phyloP scores from a whole-genome alignment of 1,284 basidiomycete genomes.

The Heterobasidion irregulare region DNA sequence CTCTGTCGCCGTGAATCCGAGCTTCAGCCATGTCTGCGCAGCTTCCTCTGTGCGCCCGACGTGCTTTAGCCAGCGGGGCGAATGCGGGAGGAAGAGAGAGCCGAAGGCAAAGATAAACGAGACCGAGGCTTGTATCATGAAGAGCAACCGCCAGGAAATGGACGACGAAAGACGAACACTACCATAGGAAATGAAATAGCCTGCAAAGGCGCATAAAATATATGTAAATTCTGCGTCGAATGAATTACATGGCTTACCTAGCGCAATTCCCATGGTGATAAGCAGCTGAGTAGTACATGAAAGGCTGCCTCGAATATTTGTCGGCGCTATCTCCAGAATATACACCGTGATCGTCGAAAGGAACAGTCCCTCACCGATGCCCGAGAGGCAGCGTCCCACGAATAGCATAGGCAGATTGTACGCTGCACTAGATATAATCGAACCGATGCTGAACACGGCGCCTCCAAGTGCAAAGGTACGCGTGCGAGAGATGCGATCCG shows the following conservation, averaged over 20 bases:
- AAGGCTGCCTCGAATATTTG: constrained; percentile 31
- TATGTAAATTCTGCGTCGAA: neutral
- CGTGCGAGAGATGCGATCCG: constrained; percentile 40
- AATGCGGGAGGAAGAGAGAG: constrained; percentile 42
- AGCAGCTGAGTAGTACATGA: constrained; percentile 36
- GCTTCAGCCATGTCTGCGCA: constrained; percentile 18
- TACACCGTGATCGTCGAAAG: constrained; percentile 39
- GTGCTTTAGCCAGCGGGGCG: constrained; percentile 41
- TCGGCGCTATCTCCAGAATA: constrained; percentile 34
- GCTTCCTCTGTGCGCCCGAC: constrained; percentile 35
- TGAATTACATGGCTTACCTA: constrained; percentile 14
- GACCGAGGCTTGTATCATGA: constrained; percentile 32
- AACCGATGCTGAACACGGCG: constrained; percentile 31
- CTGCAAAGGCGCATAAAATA: constrained; percentile 14
- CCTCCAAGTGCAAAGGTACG: constrained; percentile 34
- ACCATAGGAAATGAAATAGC: constrained; percentile 44
- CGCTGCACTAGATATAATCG: constrained; percentile 24
- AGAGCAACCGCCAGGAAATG: constrained; percentile 41
- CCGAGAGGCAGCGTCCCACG: constrained; percentile 37
- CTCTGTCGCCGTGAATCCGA: constrained; percentile 22
- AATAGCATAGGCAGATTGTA: constrained; percentile 28
- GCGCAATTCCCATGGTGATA: constrained; percentile 34
- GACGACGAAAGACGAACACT: constrained; percentile 27
- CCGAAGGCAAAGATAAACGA: constrained; percentile 33
- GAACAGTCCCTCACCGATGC: constrained; percentile 39